Percentiles rank a stretch among this genome's conserved stretches.
These are phyloP conservation scores for Acanthamoeba healyi DNA, from an alignment of 208 protist genomes.

Conservation along the genomic window DNA sequence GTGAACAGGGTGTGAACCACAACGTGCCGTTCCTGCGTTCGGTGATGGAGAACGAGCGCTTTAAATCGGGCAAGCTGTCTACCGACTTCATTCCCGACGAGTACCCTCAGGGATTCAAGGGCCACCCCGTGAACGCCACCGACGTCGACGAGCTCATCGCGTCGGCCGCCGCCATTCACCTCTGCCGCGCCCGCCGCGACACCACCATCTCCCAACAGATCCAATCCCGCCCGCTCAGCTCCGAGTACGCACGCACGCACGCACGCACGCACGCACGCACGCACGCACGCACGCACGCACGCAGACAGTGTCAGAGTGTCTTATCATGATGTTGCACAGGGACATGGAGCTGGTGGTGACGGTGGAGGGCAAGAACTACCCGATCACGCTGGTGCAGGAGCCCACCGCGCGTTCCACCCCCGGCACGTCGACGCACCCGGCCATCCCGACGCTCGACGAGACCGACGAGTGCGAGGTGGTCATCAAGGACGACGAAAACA, in stretches of 20 bases:
- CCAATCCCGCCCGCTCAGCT: background rate
- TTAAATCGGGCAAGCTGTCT: conserved; percentile 88
- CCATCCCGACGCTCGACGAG: background rate
- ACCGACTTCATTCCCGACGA: conserved; percentile 92
- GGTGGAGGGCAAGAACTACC: conserved; percentile 58
- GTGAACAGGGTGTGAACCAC: conserved; percentile 86
- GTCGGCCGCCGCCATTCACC: conserved; percentile 76
- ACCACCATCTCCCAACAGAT: conserved; percentile 72
- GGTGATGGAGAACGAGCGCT: conserved; percentile 89
- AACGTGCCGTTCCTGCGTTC: conserved; percentile 93
- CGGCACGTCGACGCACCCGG: background rate
- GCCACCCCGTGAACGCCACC: conserved; percentile 78
- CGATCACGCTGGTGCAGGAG: background rate
- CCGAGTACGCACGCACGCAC: conserved; percentile 35
- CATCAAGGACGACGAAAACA: background rate
- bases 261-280: conserved; percentile 2
- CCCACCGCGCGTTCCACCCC: background rate
- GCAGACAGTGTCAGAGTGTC: no score
- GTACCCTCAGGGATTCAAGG: conserved; percentile 89
- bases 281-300: background rate
- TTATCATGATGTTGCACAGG: no score
- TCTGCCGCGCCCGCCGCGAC: background rate
- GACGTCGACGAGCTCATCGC: conserved; percentile 83
- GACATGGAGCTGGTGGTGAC: conserved; percentile 62
- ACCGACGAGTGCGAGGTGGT: conserved; percentile 6